phyloP scores from a whole-genome alignment of 2,329 filamentous ascomycete species.

The Domatiomyces globalis region DNA sequence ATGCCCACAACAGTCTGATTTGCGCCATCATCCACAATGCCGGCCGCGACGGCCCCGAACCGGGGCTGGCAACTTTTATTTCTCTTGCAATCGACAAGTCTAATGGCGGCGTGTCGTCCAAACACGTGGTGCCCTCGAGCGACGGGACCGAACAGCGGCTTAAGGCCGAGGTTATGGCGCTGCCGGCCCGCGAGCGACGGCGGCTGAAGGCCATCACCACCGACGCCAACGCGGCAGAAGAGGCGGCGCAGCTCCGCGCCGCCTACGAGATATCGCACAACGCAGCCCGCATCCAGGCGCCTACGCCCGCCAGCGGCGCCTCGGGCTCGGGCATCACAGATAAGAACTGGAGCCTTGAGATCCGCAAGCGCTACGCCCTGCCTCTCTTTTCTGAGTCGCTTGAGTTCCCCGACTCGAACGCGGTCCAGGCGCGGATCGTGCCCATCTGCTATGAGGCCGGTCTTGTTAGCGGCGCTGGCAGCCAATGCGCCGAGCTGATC shows the following conservation, averaged over 20 bases:
- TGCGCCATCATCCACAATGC: constrained; percentile 46
- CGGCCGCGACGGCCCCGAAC: constrained; percentile 45
- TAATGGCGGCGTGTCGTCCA: constrained; percentile 28
- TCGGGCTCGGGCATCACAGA: constrained; percentile 59
- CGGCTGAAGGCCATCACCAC: constrained; percentile 35
- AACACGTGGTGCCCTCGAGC: constrained; percentile 34
- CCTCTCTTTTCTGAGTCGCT: constrained; percentile 47
- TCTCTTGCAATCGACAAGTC: constrained; percentile 42
- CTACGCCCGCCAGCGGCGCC: constrained; percentile 43
- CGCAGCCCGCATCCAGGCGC: constrained; percentile 36
- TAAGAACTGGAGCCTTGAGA: constrained; percentile 56
- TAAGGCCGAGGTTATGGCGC: constrained; percentile 50
- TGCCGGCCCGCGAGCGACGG: constrained; percentile 45
- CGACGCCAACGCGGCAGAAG: constrained; percentile 8
- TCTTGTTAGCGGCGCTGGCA: constrained; percentile 38
- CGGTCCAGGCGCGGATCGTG: constrained; percentile 45
- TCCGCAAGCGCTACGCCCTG: constrained; percentile 49
- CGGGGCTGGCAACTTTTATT: constrained; percentile 51
- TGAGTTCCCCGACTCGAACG: constrained; percentile 46
- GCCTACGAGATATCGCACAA: constrained; percentile 31
- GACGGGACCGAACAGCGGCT: constrained; percentile 49
- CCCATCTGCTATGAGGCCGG: constrained; percentile 54
- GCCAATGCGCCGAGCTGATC: constrained; percentile 45
- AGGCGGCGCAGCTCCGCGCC: constrained; percentile 9
- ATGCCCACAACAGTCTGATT: constrained; percentile 49